A percentile compares a stretch with the other conserved stretches of the same genome.
These are phyloP conservation scores for Neonectria sp. DNA, from an alignment of 2,329 filamentous ascomycete species.

Conservation along the genomic window DNA sequence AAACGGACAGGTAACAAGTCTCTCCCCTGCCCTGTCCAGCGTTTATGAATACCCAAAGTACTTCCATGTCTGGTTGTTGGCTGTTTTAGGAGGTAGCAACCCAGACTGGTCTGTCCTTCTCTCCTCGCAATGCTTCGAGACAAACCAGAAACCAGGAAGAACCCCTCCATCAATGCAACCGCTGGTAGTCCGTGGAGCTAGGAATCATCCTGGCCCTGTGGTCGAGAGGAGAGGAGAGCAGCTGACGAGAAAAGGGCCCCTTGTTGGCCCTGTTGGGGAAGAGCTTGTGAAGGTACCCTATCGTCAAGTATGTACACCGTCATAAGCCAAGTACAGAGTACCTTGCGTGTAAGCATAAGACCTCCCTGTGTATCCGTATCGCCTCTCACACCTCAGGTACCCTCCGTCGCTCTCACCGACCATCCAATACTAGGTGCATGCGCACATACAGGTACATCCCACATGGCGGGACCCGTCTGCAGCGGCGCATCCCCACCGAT, in stretches of 20 bases:
- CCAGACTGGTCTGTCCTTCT: background rate
- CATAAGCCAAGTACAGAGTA: constrained; percentile 13
- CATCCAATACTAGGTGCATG: background rate
- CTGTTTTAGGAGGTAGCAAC: constrained; percentile 18
- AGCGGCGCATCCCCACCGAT: constrained; percentile 42
- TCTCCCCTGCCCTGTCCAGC: constrained; percentile 18
- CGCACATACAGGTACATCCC: constrained; percentile 3
- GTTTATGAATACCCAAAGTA: background rate
- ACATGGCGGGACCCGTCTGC: constrained; percentile 13
- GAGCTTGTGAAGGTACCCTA: constrained; percentile 19
- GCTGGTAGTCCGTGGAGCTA: background rate
- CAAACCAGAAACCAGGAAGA: constrained; percentile 11
- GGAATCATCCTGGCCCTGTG: constrained; percentile 4
- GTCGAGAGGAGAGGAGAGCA: constrained; percentile 6
- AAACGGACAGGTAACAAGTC: constrained; percentile 32
- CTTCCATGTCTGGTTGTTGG: constrained; percentile 18
- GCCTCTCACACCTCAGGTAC: constrained; percentile 24
- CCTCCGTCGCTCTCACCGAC: constrained; percentile 24
- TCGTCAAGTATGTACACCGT: constrained; percentile 24
- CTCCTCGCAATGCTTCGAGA: constrained; percentile 13
- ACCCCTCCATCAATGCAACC: constrained; percentile 20
- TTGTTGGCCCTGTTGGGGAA: constrained; percentile 17
- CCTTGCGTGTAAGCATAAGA: background rate
- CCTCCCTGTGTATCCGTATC: background rate
- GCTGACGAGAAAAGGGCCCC: constrained; percentile 17